Conservation (phyloP, 495 filamentous ascomycete genomes). For the Aspergillus homomorphus region DNA sequence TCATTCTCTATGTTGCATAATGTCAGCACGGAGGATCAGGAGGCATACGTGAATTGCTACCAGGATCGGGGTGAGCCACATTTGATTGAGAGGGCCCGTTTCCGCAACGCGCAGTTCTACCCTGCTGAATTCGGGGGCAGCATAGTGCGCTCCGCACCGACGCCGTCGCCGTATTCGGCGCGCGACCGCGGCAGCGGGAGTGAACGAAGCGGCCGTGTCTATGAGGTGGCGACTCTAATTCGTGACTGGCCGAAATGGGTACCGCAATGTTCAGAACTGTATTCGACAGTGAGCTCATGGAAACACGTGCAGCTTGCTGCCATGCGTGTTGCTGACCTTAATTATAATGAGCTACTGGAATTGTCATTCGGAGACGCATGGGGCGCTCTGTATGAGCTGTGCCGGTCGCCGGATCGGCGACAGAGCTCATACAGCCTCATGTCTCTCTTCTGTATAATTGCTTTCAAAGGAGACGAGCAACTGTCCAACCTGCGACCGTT, state of each 20-base stretch:
- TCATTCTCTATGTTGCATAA: slow-evolving; percentile 12
- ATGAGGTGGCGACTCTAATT: slow-evolving; percentile 16
- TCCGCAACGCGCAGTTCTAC: slow-evolving; percentile 43
- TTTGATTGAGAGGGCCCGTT: slow-evolving; percentile 40
- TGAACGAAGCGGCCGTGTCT: slow-evolving; percentile 15
- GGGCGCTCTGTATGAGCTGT: slow-evolving; percentile 16
- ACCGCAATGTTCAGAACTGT: slow-evolving; percentile 1
- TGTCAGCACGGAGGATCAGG: neutral
- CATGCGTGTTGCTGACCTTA: neutral
- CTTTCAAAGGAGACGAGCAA: slow-evolving; percentile 8
- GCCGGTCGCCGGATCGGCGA: slow-evolving; percentile 9
- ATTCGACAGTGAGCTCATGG: slow-evolving; percentile 8
- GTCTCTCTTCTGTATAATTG: slow-evolving; percentile 13
- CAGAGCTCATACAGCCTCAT: slow-evolving; percentile 15
- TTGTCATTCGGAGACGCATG: slow-evolving; percentile 13
- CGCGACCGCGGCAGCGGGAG: slow-evolving; percentile 10
- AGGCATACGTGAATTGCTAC: slow-evolving; percentile 8
- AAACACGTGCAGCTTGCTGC: neutral
- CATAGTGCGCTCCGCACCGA: slow-evolving; percentile 33
- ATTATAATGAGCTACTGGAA: slow-evolving; percentile 8
- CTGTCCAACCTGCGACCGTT: slow-evolving; percentile 5
- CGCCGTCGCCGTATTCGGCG: slow-evolving; percentile 20
- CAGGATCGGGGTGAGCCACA: slow-evolving; percentile 16
- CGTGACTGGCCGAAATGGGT: slow-evolving; percentile 13
- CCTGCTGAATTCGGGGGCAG: slow-evolving; percentile 48